Conservation (phyloP, 768 basidiomycete species). For the Lactarius quietus region DNA sequence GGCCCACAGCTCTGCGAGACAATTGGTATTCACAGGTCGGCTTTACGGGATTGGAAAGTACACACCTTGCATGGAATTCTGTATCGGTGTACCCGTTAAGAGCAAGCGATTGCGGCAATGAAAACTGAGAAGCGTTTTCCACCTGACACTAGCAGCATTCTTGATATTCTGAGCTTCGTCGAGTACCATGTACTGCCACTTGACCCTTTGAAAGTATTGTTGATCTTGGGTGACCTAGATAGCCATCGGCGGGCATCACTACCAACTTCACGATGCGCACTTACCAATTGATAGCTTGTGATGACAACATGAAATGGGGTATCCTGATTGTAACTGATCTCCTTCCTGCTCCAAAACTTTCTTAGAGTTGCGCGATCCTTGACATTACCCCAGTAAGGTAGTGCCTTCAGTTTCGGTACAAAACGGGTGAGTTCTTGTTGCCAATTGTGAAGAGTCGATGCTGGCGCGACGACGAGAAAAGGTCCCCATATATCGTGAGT, state of each 20-base stretch:
- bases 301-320: constrained; percentile 96
- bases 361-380: constrained; percentile 93
- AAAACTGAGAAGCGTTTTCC: constrained; percentile 96
- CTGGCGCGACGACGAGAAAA: constrained; percentile 95
- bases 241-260: not conserved
- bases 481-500: constrained; percentile 99
- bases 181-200: constrained; percentile 99
- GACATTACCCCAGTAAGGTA: constrained; percentile 98
- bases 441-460: constrained; percentile 98
- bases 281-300: constrained; percentile 92
- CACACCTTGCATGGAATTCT: constrained; percentile 98
- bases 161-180: constrained; percentile 99
- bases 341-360: constrained; percentile 98
- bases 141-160: constrained; percentile 90
- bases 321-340: constrained; percentile 91
- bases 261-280: constrained; percentile 28
- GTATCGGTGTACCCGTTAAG: constrained; percentile 96
- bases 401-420: constrained; percentile 86
- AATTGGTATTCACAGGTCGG: not conserved
- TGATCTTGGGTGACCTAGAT: constrained; percentile 89
- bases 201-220: constrained; percentile 95
- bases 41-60: not conserved
- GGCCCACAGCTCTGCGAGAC: constrained; percentile 84
- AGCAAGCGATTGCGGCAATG: constrained; percentile 94
- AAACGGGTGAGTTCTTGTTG: constrained; percentile 97